These are phyloP conservation scores for Rutstroemia sp. DNA, from an alignment of 2,329 filamentous ascomycete genomes.

Conservation along the genomic window DNA sequence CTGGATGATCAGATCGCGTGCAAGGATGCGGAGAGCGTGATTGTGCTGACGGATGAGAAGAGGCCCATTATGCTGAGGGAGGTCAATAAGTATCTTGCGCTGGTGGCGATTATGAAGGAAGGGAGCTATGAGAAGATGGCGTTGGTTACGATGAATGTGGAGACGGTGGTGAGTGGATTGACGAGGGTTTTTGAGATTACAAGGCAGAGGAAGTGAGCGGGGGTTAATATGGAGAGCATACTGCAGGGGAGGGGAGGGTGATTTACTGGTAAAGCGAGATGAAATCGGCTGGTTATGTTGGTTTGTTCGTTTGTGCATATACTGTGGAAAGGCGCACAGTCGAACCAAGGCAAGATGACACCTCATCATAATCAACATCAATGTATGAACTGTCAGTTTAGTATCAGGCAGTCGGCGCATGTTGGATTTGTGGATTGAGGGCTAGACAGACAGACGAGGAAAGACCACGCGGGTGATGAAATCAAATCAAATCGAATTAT, in stretches of 20 bases:
- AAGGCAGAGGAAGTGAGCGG: slow-evolving; percentile 40
- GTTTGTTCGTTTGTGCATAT: not conserved
- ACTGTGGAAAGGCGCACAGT: not conserved
- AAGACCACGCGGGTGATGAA: not conserved
- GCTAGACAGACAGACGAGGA: not conserved
- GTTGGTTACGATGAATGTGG: slow-evolving; percentile 80
- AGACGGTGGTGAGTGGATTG: slow-evolving; percentile 71
- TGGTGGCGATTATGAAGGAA: slow-evolving; percentile 83
- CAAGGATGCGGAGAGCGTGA: slow-evolving; percentile 58
- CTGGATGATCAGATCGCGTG: slow-evolving; percentile 61
- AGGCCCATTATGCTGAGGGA: slow-evolving; percentile 61
- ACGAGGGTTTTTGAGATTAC: slow-evolving; percentile 72
- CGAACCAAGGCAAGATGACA: too few relatives aligned
- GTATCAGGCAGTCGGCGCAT: too few relatives aligned
- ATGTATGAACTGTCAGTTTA: too few relatives aligned
- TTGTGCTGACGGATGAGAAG: slow-evolving; percentile 54
- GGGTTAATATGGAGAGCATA: not conserved
- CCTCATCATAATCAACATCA: too few relatives aligned
- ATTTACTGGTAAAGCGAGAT: too few relatives aligned
- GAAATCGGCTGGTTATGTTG: not conserved
- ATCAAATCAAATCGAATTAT: too few relatives aligned
- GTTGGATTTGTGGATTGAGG: not conserved
- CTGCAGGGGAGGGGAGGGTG: not conserved
- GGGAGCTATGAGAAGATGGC: slow-evolving; percentile 79
- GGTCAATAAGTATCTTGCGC: slow-evolving; percentile 66